Conservation (phyloP, 495 filamentous ascomycete species). For the Letharia lupina region DNA sequence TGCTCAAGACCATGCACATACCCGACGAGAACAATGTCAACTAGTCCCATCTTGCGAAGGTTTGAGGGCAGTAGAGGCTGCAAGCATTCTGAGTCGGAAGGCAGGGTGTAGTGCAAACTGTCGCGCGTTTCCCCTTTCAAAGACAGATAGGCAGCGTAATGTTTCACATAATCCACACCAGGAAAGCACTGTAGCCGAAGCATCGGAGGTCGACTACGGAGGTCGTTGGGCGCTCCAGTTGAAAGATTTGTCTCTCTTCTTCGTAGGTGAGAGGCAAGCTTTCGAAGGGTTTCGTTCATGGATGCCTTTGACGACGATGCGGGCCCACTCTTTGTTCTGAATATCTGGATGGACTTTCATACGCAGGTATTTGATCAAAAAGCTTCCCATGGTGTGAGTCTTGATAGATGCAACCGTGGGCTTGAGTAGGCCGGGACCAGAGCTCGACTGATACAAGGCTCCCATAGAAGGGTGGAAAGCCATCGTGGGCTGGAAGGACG, state of each 20-base stretch:
- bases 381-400: conserved; percentile 22
- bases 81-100: conserved; percentile 12
- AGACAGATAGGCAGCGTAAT: conserved; percentile 24
- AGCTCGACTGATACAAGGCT: not conserved
- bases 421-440: not conserved
- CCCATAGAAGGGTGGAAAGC: not conserved
- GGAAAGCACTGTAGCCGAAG: conserved; percentile 22
- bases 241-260: conserved; percentile 25
- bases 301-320: conserved; percentile 15
- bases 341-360: conserved; percentile 23
- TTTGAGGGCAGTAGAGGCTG: conserved; percentile 15
- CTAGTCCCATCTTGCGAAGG: conserved; percentile 6
- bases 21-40: not conserved
- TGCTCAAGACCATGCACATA: conserved; percentile 14
- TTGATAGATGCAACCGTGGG: conserved; percentile 11
- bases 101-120: conserved; percentile 10
- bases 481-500: not conserved
- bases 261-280: conserved; percentile 11
- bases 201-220: conserved; percentile 6
- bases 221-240: conserved; percentile 26
- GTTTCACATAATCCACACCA: conserved; percentile 20
- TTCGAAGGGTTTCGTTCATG: conserved; percentile 14
- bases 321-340: conserved; percentile 9
- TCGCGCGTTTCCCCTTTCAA: conserved; percentile 4
- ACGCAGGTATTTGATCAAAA: conserved; percentile 18